Evolutionary conservation across 208 protist species (phyloP).

Genomic region (Histomonas meleagridis): DNA sequence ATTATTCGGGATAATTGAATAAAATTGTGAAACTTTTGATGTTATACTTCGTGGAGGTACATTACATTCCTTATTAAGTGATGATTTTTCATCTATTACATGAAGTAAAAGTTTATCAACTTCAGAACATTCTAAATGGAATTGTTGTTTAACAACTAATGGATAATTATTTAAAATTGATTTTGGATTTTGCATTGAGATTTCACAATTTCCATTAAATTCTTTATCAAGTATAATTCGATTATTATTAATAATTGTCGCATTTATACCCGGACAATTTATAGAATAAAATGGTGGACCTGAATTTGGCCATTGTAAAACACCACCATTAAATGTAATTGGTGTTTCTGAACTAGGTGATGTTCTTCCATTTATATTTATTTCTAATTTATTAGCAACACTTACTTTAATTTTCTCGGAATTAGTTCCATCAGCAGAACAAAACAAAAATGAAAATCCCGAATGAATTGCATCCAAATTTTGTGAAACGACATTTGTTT

Average conservation of each 20-base stretch:
- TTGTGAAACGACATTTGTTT: background rate
- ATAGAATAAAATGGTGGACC: background rate
- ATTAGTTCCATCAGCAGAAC: background rate
- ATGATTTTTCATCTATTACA: background rate
- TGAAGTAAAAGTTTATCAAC: background rate
- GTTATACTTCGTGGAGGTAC: background rate
- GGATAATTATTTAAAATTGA: background rate
- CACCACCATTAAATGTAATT: background rate
- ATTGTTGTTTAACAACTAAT: background rate
- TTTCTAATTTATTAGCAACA: background rate
- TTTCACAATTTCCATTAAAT: background rate
- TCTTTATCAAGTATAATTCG: background rate
- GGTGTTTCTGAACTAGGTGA: background rate
- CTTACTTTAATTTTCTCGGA: background rate
- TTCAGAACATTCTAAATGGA: background rate
- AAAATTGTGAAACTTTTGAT: background rate
- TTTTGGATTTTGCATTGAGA: background rate
- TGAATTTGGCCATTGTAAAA: background rate
- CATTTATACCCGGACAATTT: background rate
- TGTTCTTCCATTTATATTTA: background rate
- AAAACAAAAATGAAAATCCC: background rate
- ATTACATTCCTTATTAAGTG: background rate
- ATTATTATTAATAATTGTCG: background rate
- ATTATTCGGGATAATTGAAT: background rate
- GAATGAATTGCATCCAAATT: background rate